A percentile compares a stretch with the other conserved stretches of the same genome.
Conservation (phyloP, 2,329 filamentous ascomycete species). For the Colletotrichum tabaci region DNA sequence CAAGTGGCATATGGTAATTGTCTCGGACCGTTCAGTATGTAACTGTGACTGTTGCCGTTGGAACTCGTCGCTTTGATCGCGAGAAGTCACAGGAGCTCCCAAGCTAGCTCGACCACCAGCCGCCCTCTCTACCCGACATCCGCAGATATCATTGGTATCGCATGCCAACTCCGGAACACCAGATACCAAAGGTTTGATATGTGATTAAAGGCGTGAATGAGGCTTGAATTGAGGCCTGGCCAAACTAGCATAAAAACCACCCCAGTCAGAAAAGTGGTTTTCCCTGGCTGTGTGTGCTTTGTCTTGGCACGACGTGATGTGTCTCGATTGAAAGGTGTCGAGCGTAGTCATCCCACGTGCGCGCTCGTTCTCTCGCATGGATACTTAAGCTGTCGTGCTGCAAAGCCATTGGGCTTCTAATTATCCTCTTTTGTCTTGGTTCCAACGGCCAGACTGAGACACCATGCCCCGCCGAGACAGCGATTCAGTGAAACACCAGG, state of each 20-base stretch:
- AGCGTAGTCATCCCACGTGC: not conserved
- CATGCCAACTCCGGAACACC: not conserved
- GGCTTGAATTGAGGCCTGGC: not conserved
- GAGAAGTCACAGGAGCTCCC: no score
- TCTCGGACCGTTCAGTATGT: no score
- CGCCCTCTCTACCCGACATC: not conserved
- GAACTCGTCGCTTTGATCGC: no score
- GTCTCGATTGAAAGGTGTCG: not conserved
- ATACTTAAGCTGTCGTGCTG: no score
- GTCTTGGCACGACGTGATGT: not conserved
- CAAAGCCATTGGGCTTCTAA: not conserved
- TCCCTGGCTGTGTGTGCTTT: not conserved
- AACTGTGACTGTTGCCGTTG: no score
- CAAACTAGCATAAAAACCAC: not conserved
- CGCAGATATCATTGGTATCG: not conserved
- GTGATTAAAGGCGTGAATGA: not conserved
- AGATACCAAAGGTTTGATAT: not conserved
- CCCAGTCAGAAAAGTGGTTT: not conserved
- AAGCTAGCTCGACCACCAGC: not conserved
- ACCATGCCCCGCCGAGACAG: not conserved
- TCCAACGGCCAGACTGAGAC: constrained; percentile 4
- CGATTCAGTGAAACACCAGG: constrained; percentile 75
- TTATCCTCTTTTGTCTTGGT: not conserved
- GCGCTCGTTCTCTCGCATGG: not conserved
- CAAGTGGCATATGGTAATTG: not conserved